Conservation (phyloP, 768 basidiomycete species). For the Suillus luteus region DNA sequence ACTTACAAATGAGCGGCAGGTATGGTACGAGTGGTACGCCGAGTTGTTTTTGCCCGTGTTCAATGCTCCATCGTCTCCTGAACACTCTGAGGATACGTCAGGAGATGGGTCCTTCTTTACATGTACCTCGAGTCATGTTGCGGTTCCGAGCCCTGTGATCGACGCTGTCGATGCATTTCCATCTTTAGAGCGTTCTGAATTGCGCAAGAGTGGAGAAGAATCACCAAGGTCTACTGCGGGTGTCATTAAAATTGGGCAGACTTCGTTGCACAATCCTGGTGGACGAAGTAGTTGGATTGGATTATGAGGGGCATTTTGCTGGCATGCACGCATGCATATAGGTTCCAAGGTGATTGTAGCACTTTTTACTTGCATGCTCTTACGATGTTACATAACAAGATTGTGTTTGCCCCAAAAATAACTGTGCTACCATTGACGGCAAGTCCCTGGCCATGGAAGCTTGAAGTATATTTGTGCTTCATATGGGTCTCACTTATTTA, state of each 20-base stretch:
- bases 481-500: neutral
- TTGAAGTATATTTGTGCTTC: neutral
- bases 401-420: slow-evolving; percentile 5
- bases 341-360: neutral
- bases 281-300: slow-evolving; percentile 96
- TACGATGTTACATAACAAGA: slow-evolving; percentile 4
- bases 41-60: slow-evolving; percentile 84
- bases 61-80: slow-evolving; percentile 29
- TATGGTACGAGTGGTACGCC: slow-evolving; percentile 99
- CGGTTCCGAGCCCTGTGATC: slow-evolving; percentile 67
- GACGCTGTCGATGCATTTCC: slow-evolving; percentile 59
- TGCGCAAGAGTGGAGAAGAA: slow-evolving; percentile 15
- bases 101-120: slow-evolving; percentile 25
- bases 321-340: neutral
- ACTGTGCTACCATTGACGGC: neutral
- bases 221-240: slow-evolving; percentile 34
- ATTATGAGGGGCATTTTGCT: slow-evolving; percentile 41
- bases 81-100: slow-evolving; percentile 20
- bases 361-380: neutral
- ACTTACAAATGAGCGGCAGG: slow-evolving; percentile 80
- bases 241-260: slow-evolving; percentile 91
- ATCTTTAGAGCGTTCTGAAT: slow-evolving; percentile 18
- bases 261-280: slow-evolving; percentile 86
- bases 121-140: slow-evolving; percentile 31
- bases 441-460: neutral